Base-by-base conservation (phyloP, 495 filamentous ascomycete species). In the Penicillium maclennaniae region DNA sequence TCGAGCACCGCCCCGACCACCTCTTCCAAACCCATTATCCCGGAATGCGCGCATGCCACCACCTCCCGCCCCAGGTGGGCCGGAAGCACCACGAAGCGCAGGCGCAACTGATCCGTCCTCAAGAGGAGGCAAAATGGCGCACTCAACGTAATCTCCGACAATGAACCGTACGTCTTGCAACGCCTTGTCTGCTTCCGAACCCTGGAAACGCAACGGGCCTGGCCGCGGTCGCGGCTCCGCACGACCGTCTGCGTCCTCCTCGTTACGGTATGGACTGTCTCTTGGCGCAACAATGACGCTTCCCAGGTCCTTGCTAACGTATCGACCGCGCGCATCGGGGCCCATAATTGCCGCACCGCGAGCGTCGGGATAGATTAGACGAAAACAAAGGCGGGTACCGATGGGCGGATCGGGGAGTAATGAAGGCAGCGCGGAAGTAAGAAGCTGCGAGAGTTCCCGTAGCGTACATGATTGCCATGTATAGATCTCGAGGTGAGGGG, bases 401-500 rank as follows among this genome's bases (percentile, higher is more conserved):
- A 90, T 79, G 19, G 83, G 79, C 0, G 87, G 89, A 46, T 76
- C 60, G n/a, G 92, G 88, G 20, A 96, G 82, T 49, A 92, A 67
- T 21, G 66, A 63, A 0, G 88, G 88, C 0, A 91, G 71, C 0
- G 87, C 79, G 49, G 77, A 72, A 37, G 79, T 80, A 43, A 92
- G 81, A 17, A 96, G 85, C 62, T 87, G 82, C 7, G 86, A 81
- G 31, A 97, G 85, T 71, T 97, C 91, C 60, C 78, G 76, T 15
- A 98, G 82, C 10, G 89, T 89, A 76, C 88, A 92, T 63, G 81
- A 82, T 50, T 80, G 80, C 89, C 90, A 96, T 60, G 91, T 92
- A 79, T 96, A 92, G 64, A 97, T 87, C 53, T 89, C 77, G 28
- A 93, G 78, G 69, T 87, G 83, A 6, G 82, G 74, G 23, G 87